Conservation (phyloP, 2,329 filamentous ascomycete species). For the Aspergillus caelatus region DNA sequence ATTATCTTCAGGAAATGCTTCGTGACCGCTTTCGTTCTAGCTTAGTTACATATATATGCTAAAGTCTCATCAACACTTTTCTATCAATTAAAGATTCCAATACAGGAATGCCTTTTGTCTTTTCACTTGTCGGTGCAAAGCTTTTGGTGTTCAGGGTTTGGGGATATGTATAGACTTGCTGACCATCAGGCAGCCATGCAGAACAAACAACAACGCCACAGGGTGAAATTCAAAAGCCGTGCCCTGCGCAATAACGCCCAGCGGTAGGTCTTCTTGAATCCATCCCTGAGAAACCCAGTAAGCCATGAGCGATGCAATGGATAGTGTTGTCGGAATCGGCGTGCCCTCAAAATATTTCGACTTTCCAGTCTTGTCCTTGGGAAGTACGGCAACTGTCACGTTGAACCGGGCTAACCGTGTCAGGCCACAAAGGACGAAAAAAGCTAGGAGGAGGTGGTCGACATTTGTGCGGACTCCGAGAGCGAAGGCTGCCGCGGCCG, state of each 20-base stretch:
- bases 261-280: slow-evolving; percentile 76
- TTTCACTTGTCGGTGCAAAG: slow-evolving; percentile 15
- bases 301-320: slow-evolving; percentile 79
- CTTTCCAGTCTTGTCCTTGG: slow-evolving; percentile 90
- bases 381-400: slow-evolving; percentile 84
- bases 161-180: slow-evolving; percentile 94
- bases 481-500: slow-evolving; percentile 83
- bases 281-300: slow-evolving; percentile 84
- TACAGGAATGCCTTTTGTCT: slow-evolving; percentile 13
- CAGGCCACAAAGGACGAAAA: slow-evolving; percentile 93
- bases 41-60: slow-evolving; percentile 23
- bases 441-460: slow-evolving; percentile 78
- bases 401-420: slow-evolving; percentile 96
- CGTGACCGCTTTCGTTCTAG: slow-evolving; percentile 13
- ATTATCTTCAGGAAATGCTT: slow-evolving; percentile 19
- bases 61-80: slow-evolving; percentile 19
- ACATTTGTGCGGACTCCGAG: slow-evolving; percentile 81
- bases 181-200: slow-evolving; percentile 93
- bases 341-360: slow-evolving; percentile 96
- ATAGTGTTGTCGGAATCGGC: slow-evolving; percentile 87
- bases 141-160: slow-evolving; percentile 62
- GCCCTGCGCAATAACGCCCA: slow-evolving; percentile 69
- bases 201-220: slow-evolving; percentile 73
- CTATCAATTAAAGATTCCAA: slow-evolving; percentile 18
- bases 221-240: slow-evolving; percentile 82